Conservation (phyloP, 2,329 filamentous ascomycete species). For the Penicillium sp. region DNA sequence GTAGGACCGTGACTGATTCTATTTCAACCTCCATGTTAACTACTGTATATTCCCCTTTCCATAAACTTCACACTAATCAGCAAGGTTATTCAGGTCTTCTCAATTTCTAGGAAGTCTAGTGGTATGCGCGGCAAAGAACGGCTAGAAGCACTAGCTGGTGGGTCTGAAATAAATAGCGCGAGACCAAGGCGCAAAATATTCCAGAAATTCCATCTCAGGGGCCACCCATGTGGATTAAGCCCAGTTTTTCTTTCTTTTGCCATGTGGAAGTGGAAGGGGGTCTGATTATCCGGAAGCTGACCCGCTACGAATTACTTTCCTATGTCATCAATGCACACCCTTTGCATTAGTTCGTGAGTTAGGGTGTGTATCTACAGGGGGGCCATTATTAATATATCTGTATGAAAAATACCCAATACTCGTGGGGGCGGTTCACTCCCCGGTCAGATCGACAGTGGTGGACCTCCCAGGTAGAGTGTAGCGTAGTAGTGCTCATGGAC, state of each 20-base stretch:
- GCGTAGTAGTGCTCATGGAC: background rate
- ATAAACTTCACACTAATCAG: background rate
- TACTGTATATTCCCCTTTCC: background rate
- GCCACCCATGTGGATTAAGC: constrained; percentile 1
- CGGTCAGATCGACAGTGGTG: constrained; percentile 1
- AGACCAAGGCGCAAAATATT: constrained; percentile 7
- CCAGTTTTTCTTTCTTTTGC: background rate
- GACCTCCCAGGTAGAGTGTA: background rate
- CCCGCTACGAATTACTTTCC: background rate
- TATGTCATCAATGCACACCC: background rate
- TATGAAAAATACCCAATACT: background rate
- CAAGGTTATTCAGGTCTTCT: background rate
- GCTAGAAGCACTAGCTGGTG: constrained; percentile 32
- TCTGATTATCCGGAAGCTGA: background rate
- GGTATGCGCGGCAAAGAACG: constrained; percentile 18
- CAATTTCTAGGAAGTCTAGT: background rate
- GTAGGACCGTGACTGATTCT: constrained; percentile 7
- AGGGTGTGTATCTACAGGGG: background rate
- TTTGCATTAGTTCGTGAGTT: background rate
- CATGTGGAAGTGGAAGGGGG: background rate
- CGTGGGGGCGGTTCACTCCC: background rate
- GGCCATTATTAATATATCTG: background rate
- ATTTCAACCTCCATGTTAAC: background rate
- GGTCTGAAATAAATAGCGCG: constrained; percentile 17
- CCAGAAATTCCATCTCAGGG: constrained; percentile 25